phyloP scores from a whole-genome alignment of 306 rosid species.

The Quercus cerris region DNA sequence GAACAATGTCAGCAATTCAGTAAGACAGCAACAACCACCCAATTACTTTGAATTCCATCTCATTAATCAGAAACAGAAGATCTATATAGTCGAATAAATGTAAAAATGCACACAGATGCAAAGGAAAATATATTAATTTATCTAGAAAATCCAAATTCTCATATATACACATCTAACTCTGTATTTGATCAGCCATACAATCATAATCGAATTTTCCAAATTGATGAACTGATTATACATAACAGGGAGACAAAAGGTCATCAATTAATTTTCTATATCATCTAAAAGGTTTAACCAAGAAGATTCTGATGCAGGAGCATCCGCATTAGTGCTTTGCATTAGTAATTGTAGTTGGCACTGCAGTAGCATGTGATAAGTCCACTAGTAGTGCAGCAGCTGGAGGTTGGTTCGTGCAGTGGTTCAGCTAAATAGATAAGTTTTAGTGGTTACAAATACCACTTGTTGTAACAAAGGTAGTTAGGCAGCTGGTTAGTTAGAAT shows the following conservation, averaged over 20 bases:
- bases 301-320: not conserved
- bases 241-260: not conserved
- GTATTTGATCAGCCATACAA: not conserved
- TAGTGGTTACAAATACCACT: too few species aligned
- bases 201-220: not conserved
- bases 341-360: too few species aligned
- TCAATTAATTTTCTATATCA: not conserved
- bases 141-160: not conserved
- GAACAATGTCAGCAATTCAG: slow-evolving; percentile 2
- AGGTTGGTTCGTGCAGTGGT: too few species aligned
- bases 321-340: too few species aligned
- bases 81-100: not conserved
- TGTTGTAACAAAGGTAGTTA: too few species aligned
- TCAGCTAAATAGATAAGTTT: too few species aligned
- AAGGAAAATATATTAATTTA: not conserved
- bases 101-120: not conserved
- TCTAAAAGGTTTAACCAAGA: not conserved
- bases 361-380: too few species aligned
- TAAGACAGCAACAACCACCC: not conserved
- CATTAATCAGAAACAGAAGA: not conserved
- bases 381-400: too few species aligned
- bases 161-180: not conserved
- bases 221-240: not conserved
- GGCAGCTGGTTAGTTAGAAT: too few species aligned
- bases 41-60: not conserved